Percentiles rank a stretch among this genome's conserved stretches.
phyloP scores from a whole-genome alignment of 352 stramenopile genomes.

The Elongisporangium anandrum region DNA sequence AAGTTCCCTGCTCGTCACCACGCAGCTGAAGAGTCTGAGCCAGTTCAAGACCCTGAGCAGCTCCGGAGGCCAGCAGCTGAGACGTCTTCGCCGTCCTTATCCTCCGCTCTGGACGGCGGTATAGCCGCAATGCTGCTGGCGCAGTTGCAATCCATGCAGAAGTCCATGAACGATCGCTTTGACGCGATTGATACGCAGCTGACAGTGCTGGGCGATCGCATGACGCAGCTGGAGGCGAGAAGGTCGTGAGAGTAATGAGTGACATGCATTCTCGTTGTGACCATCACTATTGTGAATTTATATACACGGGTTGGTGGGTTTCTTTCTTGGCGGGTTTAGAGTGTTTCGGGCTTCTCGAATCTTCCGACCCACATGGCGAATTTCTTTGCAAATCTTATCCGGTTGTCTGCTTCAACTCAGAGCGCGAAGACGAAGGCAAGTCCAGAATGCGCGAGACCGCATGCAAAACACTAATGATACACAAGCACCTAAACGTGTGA shows the following conservation, averaged over 20 bases:
- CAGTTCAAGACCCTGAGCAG: not conserved
- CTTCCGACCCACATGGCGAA: not conserved
- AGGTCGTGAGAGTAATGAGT: not conserved
- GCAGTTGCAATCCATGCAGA: constrained; percentile 36
- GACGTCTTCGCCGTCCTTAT: not conserved
- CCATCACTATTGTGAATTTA: not conserved
- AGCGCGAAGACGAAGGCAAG: not conserved
- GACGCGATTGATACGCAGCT: constrained; percentile 42
- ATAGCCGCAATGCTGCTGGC: constrained; percentile 9
- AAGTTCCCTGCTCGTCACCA: constrained; percentile 31
- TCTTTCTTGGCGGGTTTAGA: not conserved
- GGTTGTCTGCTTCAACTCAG: not conserved
- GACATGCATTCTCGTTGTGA: not conserved
- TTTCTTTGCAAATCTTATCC: not conserved
- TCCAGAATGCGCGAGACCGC: not conserved
- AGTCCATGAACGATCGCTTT: constrained; percentile 46
- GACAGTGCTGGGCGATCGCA: constrained; percentile 22
- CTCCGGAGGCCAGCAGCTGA: not conserved
- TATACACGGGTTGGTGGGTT: not conserved
- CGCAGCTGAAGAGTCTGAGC: not conserved
- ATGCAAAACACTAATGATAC: no score
- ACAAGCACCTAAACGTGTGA: no score
- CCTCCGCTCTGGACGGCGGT: not conserved
- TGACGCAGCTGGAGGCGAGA: constrained; percentile 36
- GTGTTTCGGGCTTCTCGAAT: not conserved